phyloP scores from a whole-genome alignment of 208 protist genomes.

The Trypanosoma mega region DNA sequence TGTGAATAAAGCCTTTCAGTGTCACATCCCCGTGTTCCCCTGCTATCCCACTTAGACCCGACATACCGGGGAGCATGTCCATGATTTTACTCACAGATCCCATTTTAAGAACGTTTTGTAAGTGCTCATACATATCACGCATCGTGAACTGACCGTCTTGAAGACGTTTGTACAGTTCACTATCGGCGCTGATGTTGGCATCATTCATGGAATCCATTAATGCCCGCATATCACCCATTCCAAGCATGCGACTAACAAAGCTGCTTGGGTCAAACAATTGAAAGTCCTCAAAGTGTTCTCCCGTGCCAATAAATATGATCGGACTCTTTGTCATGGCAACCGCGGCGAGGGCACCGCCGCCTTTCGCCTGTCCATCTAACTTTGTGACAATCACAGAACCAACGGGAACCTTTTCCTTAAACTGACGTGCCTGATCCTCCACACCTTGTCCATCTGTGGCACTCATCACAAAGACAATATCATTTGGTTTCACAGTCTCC shows the following conservation, averaged over 20 bases:
- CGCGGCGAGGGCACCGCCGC: conserved; percentile 97
- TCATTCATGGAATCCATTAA: conserved; percentile 94
- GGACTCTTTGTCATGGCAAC: conserved; percentile 97
- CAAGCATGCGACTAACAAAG: conserved; percentile 94
- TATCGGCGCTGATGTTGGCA: conserved; percentile 81
- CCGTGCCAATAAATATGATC: conserved; percentile 98
- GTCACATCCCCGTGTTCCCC: conserved; percentile 69
- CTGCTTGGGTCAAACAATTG: conserved; percentile 89
- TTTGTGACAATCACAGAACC: conserved; percentile 99
- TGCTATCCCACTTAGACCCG: conserved; percentile 45
- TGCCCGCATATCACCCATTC: conserved; percentile 94
- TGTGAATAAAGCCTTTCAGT: conserved; percentile 93
- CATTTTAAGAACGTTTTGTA: conserved; percentile 95
- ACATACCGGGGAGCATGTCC: conserved; percentile 94
- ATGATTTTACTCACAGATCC: conserved; percentile 93
- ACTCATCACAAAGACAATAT: conserved; percentile 98
- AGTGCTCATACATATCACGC: conserved; percentile 96
- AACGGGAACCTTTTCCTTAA: conserved; percentile 92
- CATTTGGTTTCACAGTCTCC: conserved; percentile 89
- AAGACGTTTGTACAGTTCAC: conserved; percentile 88
- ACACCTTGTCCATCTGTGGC: conserved; percentile 97
- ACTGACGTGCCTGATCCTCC: conserved; percentile 94
- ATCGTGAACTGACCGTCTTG: conserved; percentile 94
- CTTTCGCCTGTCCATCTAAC: conserved; percentile 99
- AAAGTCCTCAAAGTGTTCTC: conserved; percentile 98